Conservation (phyloP, 495 filamentous ascomycete genomes). For the Aspergillus heteromorphus region DNA sequence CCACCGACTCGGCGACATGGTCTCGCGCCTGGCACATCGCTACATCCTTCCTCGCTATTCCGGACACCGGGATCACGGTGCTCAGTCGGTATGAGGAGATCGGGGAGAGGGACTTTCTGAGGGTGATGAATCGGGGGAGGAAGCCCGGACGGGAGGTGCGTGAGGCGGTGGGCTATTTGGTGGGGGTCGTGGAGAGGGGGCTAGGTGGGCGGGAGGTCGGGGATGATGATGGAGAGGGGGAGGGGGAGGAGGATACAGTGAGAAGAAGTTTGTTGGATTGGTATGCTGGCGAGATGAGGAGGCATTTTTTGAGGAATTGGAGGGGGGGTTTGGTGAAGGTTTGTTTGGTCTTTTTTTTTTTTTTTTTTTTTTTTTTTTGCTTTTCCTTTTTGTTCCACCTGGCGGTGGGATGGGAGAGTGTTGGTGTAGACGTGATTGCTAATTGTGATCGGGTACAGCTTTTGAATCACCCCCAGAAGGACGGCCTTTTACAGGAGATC, state of each 20-base stretch:
- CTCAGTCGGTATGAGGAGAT: conserved; percentile 19
- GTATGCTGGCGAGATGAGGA: conserved; percentile 49
- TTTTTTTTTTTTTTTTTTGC: neutral
- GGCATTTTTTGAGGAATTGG: conserved; percentile 46
- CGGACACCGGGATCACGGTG: conserved; percentile 30
- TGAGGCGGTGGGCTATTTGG: conserved; percentile 38
- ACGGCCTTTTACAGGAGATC: conserved; percentile 32
- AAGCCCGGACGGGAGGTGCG: conserved; percentile 28
- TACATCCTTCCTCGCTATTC: conserved; percentile 56
- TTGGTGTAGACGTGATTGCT: neutral
- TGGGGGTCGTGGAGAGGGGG: conserved; percentile 19
- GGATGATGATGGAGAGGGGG: neutral
- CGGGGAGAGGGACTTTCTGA: conserved; percentile 26
- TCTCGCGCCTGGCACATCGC: conserved; percentile 65
- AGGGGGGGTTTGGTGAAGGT: conserved; percentile 35
- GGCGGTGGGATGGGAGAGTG: neutral
- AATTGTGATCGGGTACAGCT: conserved; percentile 22
- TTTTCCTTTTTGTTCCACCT: neutral
- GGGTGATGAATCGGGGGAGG: conserved; percentile 26
- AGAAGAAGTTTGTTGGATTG: conserved; percentile 37
- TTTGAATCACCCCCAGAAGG: conserved; percentile 18
- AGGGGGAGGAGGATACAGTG: neutral
- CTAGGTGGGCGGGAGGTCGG: neutral
- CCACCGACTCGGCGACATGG: conserved; percentile 57
- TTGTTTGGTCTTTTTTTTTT: conserved; percentile 4